Conservation (phyloP, 139 green algal genomes). For the Spirogloea muscicola region DNA sequence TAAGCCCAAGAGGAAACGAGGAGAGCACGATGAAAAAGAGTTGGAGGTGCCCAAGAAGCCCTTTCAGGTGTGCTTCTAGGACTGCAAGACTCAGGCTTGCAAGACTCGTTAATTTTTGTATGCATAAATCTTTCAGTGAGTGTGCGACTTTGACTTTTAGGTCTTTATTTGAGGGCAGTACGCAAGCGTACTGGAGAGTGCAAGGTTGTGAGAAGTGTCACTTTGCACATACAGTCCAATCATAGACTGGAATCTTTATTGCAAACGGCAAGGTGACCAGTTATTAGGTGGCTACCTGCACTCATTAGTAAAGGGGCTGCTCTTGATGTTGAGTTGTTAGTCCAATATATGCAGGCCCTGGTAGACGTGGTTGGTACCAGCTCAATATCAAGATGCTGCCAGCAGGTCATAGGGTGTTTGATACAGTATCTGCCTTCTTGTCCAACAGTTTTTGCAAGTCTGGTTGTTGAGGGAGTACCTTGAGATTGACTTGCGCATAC, state of each 20-base stretch:
- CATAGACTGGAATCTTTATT: background rate
- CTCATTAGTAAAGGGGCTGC: background rate
- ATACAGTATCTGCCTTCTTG: no score
- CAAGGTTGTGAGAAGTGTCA: no score
- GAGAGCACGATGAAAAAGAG: conserved; percentile 32
- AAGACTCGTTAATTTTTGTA: no score
- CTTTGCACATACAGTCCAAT: background rate
- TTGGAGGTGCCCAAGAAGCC: conserved; percentile 65
- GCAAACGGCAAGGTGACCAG: background rate
- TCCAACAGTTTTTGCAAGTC: conserved; percentile 67
- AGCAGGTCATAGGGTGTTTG: no score
- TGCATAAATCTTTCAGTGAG: background rate
- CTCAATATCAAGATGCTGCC: no score
- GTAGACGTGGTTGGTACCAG: no score
- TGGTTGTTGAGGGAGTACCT: conserved; percentile 93
- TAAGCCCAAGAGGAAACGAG: conserved; percentile 25
- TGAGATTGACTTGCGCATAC: conserved; percentile 68
- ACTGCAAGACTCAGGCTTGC: no score
- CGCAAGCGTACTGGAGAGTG: background rate
- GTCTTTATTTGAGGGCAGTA: background rate
- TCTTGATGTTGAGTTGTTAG: background rate
- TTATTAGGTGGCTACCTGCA: background rate
- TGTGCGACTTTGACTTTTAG: background rate
- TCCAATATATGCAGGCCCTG: no score
- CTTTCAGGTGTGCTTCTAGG: conserved; percentile 75